Percentiles rank a stretch among this genome's conserved stretches.
Evolutionary conservation across 2,329 filamentous ascomycete genomes (phyloP).

Genomic region (Orbilia javanica): DNA sequence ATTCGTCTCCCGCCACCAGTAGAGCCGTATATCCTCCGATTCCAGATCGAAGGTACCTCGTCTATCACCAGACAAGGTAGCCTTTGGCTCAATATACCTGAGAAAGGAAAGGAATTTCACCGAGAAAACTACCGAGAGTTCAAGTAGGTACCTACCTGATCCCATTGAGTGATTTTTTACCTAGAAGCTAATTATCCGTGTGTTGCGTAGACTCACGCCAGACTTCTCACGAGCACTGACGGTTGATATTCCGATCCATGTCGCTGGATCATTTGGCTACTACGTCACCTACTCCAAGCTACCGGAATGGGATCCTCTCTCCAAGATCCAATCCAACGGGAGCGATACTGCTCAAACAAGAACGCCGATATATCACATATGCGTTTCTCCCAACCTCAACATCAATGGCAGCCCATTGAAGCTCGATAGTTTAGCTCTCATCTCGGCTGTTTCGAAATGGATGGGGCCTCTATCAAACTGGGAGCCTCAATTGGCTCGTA

Average conservation of each 20-base stretch:
- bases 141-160: conserved; percentile 72
- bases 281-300: conserved; percentile 93
- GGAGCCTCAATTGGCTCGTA: conserved; percentile 88
- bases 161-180: conserved; percentile 31
- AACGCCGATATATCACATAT: conserved; percentile 88
- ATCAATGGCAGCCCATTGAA: conserved; percentile 81
- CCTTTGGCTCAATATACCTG: conserved; percentile 95
- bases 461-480: conserved; percentile 92
- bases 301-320: conserved; percentile 77
- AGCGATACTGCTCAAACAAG: conserved; percentile 71
- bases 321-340: conserved; percentile 66
- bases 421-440: conserved; percentile 86
- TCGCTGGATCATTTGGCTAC: conserved; percentile 87
- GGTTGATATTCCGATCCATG: conserved; percentile 85
- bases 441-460: conserved; percentile 96
- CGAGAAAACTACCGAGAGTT: conserved; percentile 86
- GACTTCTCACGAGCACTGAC: conserved; percentile 93
- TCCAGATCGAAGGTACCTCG: conserved; percentile 92
- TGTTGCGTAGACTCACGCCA: conserved; percentile 77
- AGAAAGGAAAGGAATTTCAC: conserved; percentile 79
- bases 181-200: conserved; percentile 48
- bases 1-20: conserved; percentile 87
- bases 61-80: conserved; percentile 95
- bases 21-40: conserved; percentile 83
- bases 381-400: conserved; percentile 84